Percentiles rank a stretch among this genome's conserved stretches.
phyloP scores from a whole-genome alignment of 2,329 filamentous ascomycete species.

The Stylonectria norvegica region DNA sequence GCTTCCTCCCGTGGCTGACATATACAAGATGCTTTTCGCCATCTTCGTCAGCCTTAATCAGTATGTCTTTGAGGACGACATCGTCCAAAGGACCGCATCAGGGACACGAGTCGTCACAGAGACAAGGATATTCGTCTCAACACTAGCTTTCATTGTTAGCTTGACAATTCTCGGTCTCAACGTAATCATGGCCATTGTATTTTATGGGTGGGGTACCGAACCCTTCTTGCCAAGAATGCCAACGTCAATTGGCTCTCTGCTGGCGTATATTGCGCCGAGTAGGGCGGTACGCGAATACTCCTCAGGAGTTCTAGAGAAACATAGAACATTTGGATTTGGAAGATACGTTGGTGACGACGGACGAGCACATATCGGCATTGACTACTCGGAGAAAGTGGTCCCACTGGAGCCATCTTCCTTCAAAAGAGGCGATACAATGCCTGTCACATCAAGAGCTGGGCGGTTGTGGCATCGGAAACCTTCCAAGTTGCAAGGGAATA shows the following conservation, averaged over 20 bases:
- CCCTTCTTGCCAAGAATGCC: slow-evolving; percentile 3
- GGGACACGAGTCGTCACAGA: not conserved
- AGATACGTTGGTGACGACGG: slow-evolving; percentile 5
- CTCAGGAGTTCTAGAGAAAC: not conserved
- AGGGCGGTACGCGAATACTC: not conserved
- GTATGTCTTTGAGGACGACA: not conserved
- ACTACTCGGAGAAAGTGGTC: not conserved
- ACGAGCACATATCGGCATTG: slow-evolving; percentile 3
- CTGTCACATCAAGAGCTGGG: not conserved
- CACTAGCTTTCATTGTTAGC: not conserved
- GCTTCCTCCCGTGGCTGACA: not conserved
- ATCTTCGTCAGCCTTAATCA: not conserved
- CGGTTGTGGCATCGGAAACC: not conserved
- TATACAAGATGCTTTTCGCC: not conserved
- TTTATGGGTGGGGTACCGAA: not conserved
- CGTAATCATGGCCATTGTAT: not conserved
- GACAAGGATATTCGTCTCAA: slow-evolving; percentile 4
- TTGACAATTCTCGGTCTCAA: slow-evolving; percentile 1
- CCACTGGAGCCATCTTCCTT: not conserved
- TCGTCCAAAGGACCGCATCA: not conserved
- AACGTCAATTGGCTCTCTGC: not conserved
- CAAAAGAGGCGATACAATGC: not conserved
- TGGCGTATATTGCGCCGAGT: slow-evolving; percentile 6
- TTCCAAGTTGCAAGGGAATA: not conserved
- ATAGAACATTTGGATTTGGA: slow-evolving; percentile 5